These are phyloP conservation scores for Tetrastigma voinierianum DNA, from an alignment of 164 flowering plant species.

Conservation along the genomic window DNA sequence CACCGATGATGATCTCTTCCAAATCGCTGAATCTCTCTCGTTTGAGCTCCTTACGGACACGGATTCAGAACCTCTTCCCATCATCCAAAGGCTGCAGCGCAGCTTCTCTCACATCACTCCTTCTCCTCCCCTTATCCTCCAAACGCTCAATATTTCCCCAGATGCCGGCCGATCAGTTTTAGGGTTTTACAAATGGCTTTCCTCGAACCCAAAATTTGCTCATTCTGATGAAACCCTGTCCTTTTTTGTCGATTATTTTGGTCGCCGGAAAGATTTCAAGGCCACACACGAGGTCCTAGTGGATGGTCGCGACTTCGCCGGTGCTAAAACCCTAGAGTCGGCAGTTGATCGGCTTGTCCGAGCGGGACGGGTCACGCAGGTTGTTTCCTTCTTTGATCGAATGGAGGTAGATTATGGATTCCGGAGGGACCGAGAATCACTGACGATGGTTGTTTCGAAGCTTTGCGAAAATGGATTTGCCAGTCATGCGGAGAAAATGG, in stretches of 20 bases:
- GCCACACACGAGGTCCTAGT: constrained; percentile 52
- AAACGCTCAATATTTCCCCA: constrained; percentile 55
- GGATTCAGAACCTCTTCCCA: constrained; percentile 39
- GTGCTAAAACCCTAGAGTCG: constrained; percentile 38
- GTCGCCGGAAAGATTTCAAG: constrained; percentile 86
- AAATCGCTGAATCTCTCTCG: constrained; percentile 50
- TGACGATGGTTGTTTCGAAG: constrained; percentile 53
- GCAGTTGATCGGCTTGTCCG: constrained; percentile 58
- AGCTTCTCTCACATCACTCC: constrained; percentile 59
- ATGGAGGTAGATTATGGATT: constrained; percentile 83
- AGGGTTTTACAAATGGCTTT: constrained; percentile 62
- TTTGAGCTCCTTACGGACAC: constrained; percentile 53
- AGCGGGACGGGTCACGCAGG: constrained; percentile 71
- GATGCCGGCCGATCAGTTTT: constrained; percentile 73
- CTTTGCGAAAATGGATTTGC: constrained; percentile 73
- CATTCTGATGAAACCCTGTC: constrained; percentile 61
- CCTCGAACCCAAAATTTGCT: constrained; percentile 37
- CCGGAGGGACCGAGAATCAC: constrained; percentile 40
- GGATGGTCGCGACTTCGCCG: constrained; percentile 36
- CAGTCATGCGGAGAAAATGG: constrained; percentile 83
- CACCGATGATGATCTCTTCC: constrained; percentile 16
- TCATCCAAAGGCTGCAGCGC: constrained; percentile 60
- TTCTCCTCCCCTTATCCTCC: constrained; percentile 42
- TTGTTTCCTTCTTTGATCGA: constrained; percentile 60
- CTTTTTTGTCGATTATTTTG: constrained; percentile 63